Evolutionary conservation across 331 rosid genomes (phyloP), one percentile per base, ranked within the genome.

Genomic region (Quercus phellos): DNA sequence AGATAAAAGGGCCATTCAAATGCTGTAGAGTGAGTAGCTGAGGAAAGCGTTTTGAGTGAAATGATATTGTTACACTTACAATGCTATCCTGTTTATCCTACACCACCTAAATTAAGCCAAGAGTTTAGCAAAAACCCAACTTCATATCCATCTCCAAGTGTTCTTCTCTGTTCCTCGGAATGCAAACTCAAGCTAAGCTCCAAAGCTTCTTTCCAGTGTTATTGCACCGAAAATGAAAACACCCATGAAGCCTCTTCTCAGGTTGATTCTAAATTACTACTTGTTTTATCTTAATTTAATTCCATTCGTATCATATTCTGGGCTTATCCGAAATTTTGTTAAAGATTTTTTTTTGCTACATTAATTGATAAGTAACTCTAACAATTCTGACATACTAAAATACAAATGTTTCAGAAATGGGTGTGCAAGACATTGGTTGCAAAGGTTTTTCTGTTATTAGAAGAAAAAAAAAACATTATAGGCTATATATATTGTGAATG

Each of bases 161-260:
- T 77, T 59, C 77, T 77, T 38, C 80, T 75, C 56, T 51, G 72
- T 46, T 34, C 19, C 32, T n/a, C 70, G 55, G 71, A 34, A 13
- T 76, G 34, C 81, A 68, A 58, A 21, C 74, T 27, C 77, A 64
- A 67, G 24, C 83, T 43, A 34, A 74, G 55, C 66, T 75, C 80
- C 63, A 68, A 67, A 78, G 38, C 75, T 56, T 81, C 81, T 63
- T 54, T 80, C 46, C 81, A 80, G 81, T 79, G 85, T 77, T 90
- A 73, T 77, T 87, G 83, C 87, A 24, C 77, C 55, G 77, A 60
- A 66, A 67, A 79, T 24, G 84, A 90, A 54, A 27, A 74, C 74
- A 35, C 87, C 38, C 87, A 34, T 10, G 72, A 87, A 35, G 80
- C 79, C 12, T 66, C 82, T 82, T 71, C 83, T 71, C 86, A 73